Percentiles rank a stretch among this genome's conserved stretches.
Conservation (phyloP, 108 stramenopile genomes). For the Cyclotella kingstonii region DNA sequence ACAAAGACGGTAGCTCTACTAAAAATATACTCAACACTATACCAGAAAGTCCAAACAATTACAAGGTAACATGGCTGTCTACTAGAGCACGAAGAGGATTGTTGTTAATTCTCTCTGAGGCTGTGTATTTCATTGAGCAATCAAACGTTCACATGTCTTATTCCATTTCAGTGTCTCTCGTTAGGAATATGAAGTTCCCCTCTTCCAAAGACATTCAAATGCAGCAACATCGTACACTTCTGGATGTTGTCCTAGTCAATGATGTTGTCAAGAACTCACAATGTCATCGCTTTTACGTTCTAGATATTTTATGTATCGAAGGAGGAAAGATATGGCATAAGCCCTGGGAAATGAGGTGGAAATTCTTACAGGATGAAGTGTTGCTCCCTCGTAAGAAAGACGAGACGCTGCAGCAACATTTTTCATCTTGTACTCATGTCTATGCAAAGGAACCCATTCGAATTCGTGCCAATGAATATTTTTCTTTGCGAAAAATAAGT, state of each 20-base stretch:
- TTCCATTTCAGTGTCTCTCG: conserved; percentile 23
- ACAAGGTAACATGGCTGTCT: conserved; percentile 49
- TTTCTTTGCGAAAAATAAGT: conserved; percentile 39
- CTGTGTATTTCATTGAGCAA: conserved; percentile 47
- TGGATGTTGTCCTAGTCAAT: conserved; percentile 41
- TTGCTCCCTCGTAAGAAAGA: conserved; percentile 46
- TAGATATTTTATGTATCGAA: conserved; percentile 39
- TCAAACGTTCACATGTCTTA: background rate
- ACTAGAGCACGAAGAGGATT: conserved; percentile 43
- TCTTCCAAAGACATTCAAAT: conserved; percentile 30
- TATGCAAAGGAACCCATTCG: conserved; percentile 41
- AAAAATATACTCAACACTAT: conserved; percentile 21
- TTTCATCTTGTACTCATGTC: background rate
- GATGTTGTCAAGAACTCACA: conserved; percentile 25
- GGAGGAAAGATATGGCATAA: conserved; percentile 48
- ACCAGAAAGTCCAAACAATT: conserved; percentile 15
- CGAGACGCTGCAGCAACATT: conserved; percentile 11
- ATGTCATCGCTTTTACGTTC: conserved; percentile 34
- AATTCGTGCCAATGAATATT: conserved; percentile 50
- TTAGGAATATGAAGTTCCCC: conserved; percentile 44
- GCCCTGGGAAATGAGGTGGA: conserved; percentile 36
- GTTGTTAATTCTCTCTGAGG: conserved; percentile 48
- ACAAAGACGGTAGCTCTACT: background rate
- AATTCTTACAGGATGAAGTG: conserved; percentile 46
- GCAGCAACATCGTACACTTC: conserved; percentile 45